Base-by-base conservation (phyloP, 2,329 filamentous ascomycete species). In the Paecilomyces sp. region DNA sequence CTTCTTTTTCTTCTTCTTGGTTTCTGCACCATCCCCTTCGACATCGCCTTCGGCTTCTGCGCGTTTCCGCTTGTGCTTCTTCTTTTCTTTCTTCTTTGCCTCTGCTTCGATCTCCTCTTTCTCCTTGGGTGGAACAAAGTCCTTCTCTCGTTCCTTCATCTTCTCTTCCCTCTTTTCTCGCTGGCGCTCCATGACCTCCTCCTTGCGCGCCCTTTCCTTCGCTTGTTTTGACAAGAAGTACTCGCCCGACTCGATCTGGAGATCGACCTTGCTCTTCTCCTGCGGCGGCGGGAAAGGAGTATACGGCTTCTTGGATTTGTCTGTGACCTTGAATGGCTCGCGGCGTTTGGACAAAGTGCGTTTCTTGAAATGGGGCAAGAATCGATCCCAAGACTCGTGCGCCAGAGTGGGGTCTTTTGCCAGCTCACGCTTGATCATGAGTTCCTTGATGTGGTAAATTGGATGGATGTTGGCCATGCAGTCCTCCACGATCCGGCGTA, bases 211-310 rank as follows among this genome's bases (percentile, higher is more conserved):
- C 62, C 92, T 83, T 70, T 96, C 91, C 82, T 96, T 96, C 61
- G 91, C 92, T 71, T 92, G 87, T 81, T 96, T 96, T 71, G 88
- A 88, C 72, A 99, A 77, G 76, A 97, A 97, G 79, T 96, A 99
- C 79, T 97, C 93, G 78, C 94, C 93, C 68, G 86, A 92, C 82
- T 99, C 94, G 80, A 99, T 96, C 83, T 99, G 93, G 76, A 92
- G 79, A 77, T 99, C 94, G 68, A 99, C 85, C 85, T 97, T 99
- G 85, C 92, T 97, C 90, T 96, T 96, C 83, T 99, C 93, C 65
- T 92, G 92, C 52, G 92, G 85, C 6, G 94, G 94, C 55, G 94
- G 94, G 87, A 99, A 99, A 9, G 94, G 93, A 65, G 95, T 99
- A 82, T 97, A 99, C 12, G 82, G 77, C 84, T 96, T 97, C 84